These are phyloP conservation scores for Oryza rufipogon DNA, from an alignment of 176 grass and related monocot species.

Conservation along the genomic window DNA sequence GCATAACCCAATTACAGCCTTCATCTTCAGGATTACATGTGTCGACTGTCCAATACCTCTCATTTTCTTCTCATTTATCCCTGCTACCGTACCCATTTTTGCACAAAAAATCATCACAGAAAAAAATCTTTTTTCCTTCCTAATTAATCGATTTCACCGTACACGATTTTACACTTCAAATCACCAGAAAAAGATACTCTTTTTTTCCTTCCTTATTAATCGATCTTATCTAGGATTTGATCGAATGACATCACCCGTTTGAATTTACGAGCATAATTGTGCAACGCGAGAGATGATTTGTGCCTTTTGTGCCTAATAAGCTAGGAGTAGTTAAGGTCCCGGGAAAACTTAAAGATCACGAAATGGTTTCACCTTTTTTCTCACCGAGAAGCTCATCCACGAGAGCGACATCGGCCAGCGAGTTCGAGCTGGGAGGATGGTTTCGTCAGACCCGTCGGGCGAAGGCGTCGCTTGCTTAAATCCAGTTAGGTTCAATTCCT, in stretches of 20 bases:
- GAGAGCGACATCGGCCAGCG: neutral
- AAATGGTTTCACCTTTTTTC: neutral
- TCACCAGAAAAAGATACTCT: too few relatives aligned
- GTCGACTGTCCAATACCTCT: neutral
- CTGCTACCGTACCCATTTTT: neutral
- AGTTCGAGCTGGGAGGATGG: neutral
- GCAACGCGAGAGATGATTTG: neutral
- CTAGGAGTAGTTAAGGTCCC: neutral
- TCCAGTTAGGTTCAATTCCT: neutral
- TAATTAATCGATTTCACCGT: neutral
- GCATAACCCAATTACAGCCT: neutral
- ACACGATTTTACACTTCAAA: too few relatives aligned
- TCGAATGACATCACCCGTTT: neutral
- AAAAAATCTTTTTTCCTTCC: neutral
- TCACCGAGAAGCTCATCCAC: neutral
- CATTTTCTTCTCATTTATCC: neutral
- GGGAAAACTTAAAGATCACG: conserved; percentile 21
- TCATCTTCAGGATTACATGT: neutral
- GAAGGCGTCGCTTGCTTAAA: neutral
- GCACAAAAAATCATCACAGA: neutral
- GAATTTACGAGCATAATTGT: neutral
- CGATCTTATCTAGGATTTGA: neutral
- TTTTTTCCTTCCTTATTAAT: neutral
- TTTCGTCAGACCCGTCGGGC: neutral
- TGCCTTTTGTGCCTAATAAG: neutral